Conservation (phyloP, 768 basidiomycete species). For the Phylloporus rhodoxanthus region DNA sequence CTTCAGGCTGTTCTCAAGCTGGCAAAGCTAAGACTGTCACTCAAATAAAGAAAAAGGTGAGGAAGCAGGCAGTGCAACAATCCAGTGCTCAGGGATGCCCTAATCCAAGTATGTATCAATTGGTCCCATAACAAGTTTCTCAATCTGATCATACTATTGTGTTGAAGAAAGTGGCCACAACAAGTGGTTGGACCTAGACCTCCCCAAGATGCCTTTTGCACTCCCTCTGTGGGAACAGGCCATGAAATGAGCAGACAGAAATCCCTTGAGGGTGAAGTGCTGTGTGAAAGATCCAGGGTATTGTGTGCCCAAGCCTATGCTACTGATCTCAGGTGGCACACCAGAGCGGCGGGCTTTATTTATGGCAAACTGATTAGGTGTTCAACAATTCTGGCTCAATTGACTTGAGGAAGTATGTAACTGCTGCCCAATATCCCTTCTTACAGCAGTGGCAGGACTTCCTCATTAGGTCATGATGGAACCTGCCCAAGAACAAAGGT, state of each 20-base stretch:
- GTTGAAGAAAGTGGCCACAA: neutral
- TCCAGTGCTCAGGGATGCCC: neutral
- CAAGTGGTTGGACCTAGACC: neutral
- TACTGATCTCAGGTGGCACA: neutral
- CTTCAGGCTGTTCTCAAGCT: neutral
- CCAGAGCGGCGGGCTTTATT: neutral
- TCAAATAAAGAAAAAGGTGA: neutral
- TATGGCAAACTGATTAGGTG: conserved; percentile 5
- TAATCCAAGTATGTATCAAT: neutral
- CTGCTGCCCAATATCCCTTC: too few relatives aligned
- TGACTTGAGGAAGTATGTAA: neutral
- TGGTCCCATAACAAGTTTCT: neutral
- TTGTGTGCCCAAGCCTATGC: neutral
- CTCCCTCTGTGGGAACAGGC: neutral
- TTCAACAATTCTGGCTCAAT: conserved; percentile 1
- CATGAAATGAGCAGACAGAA: neutral
- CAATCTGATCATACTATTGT: neutral
- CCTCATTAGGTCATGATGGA: neutral
- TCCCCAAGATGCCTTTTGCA: neutral
- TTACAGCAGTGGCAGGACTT: conserved; percentile 7
- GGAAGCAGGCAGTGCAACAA: neutral
- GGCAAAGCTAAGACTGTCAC: neutral
- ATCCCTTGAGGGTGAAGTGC: neutral
- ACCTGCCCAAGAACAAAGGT: neutral
- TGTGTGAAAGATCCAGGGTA: conserved; percentile 1